A percentile compares a stretch with the other conserved stretches of the same genome.
Conservation (phyloP, 495 filamentous ascomycete genomes). For the Cladorrhinum samala region DNA sequence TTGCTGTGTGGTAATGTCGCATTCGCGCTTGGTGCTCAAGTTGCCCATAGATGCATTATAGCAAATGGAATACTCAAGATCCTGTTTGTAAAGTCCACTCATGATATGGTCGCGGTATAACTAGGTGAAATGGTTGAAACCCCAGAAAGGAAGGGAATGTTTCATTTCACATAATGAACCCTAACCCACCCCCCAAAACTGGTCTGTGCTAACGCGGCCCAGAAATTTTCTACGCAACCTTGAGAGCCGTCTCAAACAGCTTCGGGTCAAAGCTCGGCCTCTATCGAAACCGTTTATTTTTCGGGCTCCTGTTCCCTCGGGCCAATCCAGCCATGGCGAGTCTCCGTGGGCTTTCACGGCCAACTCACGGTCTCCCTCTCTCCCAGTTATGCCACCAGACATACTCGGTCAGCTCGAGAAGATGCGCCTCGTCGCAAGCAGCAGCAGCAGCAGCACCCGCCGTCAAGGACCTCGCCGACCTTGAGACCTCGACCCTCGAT, state of each 20-base stretch:
- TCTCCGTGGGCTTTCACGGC: conserved; percentile 28
- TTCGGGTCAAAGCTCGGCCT: conserved; percentile 17
- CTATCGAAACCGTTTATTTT: not conserved
- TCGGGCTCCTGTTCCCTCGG: not conserved
- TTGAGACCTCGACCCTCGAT: conserved; percentile 35
- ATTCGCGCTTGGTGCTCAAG: not conserved
- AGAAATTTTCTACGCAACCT: conserved; percentile 19
- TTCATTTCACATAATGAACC: conserved; percentile 11
- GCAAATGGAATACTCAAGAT: not conserved
- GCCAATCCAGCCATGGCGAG: conserved; percentile 21
- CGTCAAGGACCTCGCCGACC: conserved; percentile 24
- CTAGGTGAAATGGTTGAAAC: no score
- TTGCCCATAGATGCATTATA: no score
- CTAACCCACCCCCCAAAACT: not conserved
- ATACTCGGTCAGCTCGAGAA: conserved; percentile 20
- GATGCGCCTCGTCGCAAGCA: conserved; percentile 36
- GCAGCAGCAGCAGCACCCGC: conserved; percentile 8
- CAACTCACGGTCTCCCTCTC: conserved; percentile 23
- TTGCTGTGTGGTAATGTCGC: no score
- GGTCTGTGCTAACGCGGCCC: conserved; percentile 3
- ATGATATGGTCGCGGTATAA: no score
- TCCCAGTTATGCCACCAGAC: conserved; percentile 20
- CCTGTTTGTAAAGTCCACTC: no score
- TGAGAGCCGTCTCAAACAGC: not conserved
- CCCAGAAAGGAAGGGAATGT: no score